Percentiles rank a stretch among this genome's conserved stretches.
phyloP scores from a whole-genome alignment of 805 yeast species.

The Nakazawaea pomicola region DNA sequence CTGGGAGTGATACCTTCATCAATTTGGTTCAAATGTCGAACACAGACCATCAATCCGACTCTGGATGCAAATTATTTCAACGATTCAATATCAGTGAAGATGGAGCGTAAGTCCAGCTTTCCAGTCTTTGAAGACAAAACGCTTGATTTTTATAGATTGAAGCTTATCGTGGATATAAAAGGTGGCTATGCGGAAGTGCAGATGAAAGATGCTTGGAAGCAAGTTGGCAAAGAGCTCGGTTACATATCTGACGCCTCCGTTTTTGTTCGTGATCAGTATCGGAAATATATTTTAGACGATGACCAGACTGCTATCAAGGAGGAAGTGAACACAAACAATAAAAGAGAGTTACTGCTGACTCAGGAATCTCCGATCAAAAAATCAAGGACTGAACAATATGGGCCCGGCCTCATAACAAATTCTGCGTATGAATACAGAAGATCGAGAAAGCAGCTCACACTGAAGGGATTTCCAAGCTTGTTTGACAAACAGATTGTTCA shows the following conservation, averaged over 20 bases:
- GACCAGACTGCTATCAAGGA: not conserved
- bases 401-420: slow-evolving; percentile 36
- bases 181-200: slow-evolving; percentile 71
- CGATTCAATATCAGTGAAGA: slow-evolving; percentile 37
- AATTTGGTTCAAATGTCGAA: slow-evolving; percentile 47
- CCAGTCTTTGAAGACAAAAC: slow-evolving; percentile 67
- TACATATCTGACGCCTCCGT: slow-evolving; percentile 31
- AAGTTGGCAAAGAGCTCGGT: slow-evolving; percentile 76
- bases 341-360: slow-evolving; percentile 12
- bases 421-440: slow-evolving; percentile 42
- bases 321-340: slow-evolving; percentile 11
- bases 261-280: slow-evolving; percentile 19
- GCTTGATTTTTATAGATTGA: slow-evolving; percentile 57
- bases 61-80: slow-evolving; percentile 34
- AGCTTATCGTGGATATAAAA: slow-evolving; percentile 50
- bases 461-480: slow-evolving; percentile 48
- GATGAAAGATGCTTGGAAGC: slow-evolving; percentile 70
- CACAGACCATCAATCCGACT: slow-evolving; percentile 41
- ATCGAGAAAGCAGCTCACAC: slow-evolving; percentile 36
- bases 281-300: slow-evolving; percentile 11
- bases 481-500: slow-evolving; percentile 44
- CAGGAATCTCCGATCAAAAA: not conserved
- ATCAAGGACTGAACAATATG: not conserved
- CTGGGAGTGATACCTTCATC: slow-evolving; percentile 36
- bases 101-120: slow-evolving; percentile 33